Evolutionary conservation across 2,329 filamentous ascomycete genomes (phyloP), one percentile per base, ranked within the genome.

Genomic region (Colletotrichum orbiculare): DNA sequence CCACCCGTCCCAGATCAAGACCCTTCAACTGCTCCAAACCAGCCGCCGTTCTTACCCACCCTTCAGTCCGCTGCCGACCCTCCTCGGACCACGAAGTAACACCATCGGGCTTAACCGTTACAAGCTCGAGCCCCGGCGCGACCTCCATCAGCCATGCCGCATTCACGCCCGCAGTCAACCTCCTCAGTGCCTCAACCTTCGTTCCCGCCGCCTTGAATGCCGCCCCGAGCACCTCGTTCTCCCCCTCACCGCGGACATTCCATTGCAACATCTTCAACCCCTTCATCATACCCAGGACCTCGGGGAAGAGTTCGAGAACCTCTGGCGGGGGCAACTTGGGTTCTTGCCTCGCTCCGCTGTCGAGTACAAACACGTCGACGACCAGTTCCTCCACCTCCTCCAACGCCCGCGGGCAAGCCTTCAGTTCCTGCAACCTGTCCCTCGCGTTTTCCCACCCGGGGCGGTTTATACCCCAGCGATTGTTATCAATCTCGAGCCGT

Each of bases 211-310:
- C 17, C 12, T 12, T 10, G 15, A 63, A 58, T 8, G 12, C 46
- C 15, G 34, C 12, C 1, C 35, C 38, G 5, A 58, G 37, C 11
- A 11, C 54, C 3, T 11, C 4, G 34, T 63, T 63, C 60, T 46
- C 45, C 1, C 52, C 41, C n/a, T 13, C 38, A 0, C 33, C 53
- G 2, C 53, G 3, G 2, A 63, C 8, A 2, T 12, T 38, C 60
- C 54, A 63, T 8, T 63, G 45, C 1, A 63, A 10, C 54, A 7
- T 63, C 12, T 15, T 35, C 54, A 63, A 3, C 0, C 34, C 39
- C 15, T 3, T n/a, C 60, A 58, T 63, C 11, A 4, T 42, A 0
- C 45, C 12, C 46, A 58, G 17, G 0, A 58, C 54, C 3, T 57
- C 46, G 12, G 15, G 45, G 6, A 63, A 63, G 0, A 52, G 7